Percentiles rank a stretch among this genome's conserved stretches.
These are phyloP conservation scores for Hapsidospora chrysogenum DNA, from an alignment of 495 filamentous ascomycete genomes.

Conservation along the genomic window DNA sequence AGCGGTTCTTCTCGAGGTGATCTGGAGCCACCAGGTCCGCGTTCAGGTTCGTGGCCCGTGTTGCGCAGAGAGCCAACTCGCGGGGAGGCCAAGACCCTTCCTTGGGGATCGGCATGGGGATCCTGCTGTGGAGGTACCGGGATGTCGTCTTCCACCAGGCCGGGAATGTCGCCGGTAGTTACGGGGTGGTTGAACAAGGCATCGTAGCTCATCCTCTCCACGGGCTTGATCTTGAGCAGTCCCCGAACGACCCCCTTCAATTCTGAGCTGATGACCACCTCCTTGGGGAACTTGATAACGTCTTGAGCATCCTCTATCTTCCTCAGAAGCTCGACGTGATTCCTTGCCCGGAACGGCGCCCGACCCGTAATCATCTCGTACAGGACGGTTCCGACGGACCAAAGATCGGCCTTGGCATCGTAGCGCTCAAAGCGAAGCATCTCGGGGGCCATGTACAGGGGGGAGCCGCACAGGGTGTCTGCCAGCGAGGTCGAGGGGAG, in stretches of 20 bases:
- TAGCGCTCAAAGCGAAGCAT: slow-evolving; percentile 96
- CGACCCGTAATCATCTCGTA: slow-evolving; percentile 88
- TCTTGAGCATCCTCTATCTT: slow-evolving; percentile 82
- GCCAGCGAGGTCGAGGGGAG: slow-evolving; percentile 78
- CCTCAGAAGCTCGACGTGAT: slow-evolving; percentile 84
- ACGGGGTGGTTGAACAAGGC: slow-evolving; percentile 64
- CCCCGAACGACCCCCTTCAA: slow-evolving; percentile 69
- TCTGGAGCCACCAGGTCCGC: no score
- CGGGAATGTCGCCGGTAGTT: slow-evolving; percentile 66
- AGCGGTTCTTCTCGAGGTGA: slow-evolving; percentile 19
- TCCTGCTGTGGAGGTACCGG: slow-evolving; percentile 23
- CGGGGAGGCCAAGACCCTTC: background rate
- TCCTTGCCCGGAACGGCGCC: slow-evolving; percentile 80
- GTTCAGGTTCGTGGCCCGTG: slow-evolving; percentile 13
- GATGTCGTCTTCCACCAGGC: slow-evolving; percentile 59
- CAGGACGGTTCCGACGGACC: slow-evolving; percentile 91
- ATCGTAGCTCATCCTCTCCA: slow-evolving; percentile 67
- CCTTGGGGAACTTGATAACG: slow-evolving; percentile 63
- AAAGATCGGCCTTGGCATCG: slow-evolving; percentile 89
- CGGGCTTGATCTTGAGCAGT: slow-evolving; percentile 70
- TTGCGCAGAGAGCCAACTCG: slow-evolving; percentile 3
- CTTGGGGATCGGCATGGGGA: slow-evolving; percentile 5
- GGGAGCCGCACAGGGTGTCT: slow-evolving; percentile 94
- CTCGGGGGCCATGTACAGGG: slow-evolving; percentile 96
- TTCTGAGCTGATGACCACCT: slow-evolving; percentile 49